Evolutionary conservation across 2,329 filamentous ascomycete genomes (phyloP), one percentile per base, ranked within the genome.

Genomic region (Alternaria ventricosa): DNA sequence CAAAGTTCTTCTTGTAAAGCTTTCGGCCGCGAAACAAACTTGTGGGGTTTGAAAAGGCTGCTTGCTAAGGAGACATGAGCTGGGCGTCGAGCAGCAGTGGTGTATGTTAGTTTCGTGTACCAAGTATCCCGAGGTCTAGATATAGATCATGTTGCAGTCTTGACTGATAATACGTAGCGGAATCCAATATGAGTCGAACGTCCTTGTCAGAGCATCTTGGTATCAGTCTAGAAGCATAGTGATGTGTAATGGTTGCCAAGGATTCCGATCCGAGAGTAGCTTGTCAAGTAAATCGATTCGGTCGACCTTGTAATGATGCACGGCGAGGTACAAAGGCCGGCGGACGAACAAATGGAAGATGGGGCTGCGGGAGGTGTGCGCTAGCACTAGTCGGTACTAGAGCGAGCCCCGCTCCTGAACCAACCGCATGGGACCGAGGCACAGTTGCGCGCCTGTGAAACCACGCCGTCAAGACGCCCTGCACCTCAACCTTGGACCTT

Each of bases 391-490:
- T 23, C 0, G 3, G n/a, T 6, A n/a, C 18, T 12, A 18, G 11
- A 9, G 33, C 12, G 10, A n/a, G 45, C 53, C 58, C 41, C 12
- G 22, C 41, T 25, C 18, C 28, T 43, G n/a, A 23, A 20, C 41
- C 57, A 46, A 11, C 5, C n/a, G 53, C 7, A 36, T 13, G 23
- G 33, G 46, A 59, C 60, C 60, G 60, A 62, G 60, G 60, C 56
- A 62, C 33, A 56, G 47, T 4, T 47, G 49, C 60, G 30, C 45
- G 49, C 55, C 25, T 47, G 55, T 59, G 47, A 62, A 46, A 53
- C n/a, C 44, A 28, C 33, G 45, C 44, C 25, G 9, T 43, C 18
- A 33, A 11, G 4, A 10, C 11, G 13, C 45, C 23, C 30, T 44
- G 30, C 30, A 33, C 33, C 15, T 36, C 33, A 4, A 1, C 4